These are phyloP conservation scores for Metschnikowia arizonensis DNA, from an alignment of 805 yeast genomes.

Conservation along the genomic window DNA sequence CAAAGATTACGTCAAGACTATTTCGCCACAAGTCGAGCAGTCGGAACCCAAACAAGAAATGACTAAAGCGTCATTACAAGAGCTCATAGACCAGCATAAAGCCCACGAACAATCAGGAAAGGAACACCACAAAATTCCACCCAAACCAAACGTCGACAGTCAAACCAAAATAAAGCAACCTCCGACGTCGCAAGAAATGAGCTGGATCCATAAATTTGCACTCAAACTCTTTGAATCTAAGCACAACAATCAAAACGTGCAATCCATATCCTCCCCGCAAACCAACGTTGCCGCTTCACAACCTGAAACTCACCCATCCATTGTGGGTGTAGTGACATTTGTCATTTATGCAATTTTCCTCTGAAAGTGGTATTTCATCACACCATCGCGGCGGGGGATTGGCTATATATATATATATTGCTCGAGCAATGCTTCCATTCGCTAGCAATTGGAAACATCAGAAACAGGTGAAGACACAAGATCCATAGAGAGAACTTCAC, in stretches of 20 bases:
- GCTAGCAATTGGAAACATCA: background rate
- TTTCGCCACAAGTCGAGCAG: background rate
- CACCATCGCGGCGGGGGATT: background rate
- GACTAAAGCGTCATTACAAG: background rate
- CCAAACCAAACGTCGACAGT: background rate
- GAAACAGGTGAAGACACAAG: background rate
- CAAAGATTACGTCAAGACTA: background rate
- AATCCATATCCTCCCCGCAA: background rate
- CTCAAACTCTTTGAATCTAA: slow-evolving; percentile 6
- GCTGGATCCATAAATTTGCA: background rate
- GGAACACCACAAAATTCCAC: background rate
- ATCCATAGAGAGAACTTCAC: background rate
- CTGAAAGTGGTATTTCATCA: background rate
- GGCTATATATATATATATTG: background rate
- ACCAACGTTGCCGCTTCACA: slow-evolving; percentile 7
- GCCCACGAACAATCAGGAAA: background rate
- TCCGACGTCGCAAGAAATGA: background rate
- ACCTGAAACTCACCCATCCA: slow-evolving; percentile 10
- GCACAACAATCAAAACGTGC: background rate
- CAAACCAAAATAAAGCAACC: background rate
- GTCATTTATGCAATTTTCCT: slow-evolving; percentile 9
- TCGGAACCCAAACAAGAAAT: background rate
- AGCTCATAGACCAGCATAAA: background rate
- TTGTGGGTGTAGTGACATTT: slow-evolving; percentile 12
- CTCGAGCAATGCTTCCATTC: background rate